Evolutionary conservation across 768 basidiomycete species (phyloP).

Genomic region (Russula sp.): DNA sequence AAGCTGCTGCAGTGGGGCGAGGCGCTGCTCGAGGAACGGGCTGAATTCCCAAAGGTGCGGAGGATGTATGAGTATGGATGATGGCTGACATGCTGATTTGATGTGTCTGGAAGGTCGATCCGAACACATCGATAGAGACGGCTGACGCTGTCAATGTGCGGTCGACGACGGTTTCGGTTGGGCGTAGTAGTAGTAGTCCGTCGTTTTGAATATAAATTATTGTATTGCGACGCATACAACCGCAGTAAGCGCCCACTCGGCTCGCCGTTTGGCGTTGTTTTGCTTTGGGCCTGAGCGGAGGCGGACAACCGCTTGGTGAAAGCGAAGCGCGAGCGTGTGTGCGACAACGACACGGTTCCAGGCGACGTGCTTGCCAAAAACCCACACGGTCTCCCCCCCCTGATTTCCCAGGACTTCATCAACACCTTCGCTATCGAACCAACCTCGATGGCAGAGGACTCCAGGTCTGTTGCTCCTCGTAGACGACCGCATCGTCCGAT

Average conservation of each 20-base stretch:
- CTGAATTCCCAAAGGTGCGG: constrained; percentile 72
- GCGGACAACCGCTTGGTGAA: neutral
- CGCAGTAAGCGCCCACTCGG: neutral
- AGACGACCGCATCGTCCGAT: constrained; percentile 30
- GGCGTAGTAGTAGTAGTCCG: too few species aligned
- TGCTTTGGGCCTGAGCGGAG: neutral
- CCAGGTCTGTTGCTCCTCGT: constrained; percentile 33
- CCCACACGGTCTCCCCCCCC: too few species aligned
- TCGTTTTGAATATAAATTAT: too few species aligned
- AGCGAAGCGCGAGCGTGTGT: neutral
- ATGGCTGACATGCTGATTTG: neutral
- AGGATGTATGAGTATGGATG: neutral
- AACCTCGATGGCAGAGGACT: constrained; percentile 52
- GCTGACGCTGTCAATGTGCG: too few species aligned
- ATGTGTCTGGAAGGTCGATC: constrained; percentile 6
- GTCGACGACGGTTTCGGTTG: neutral
- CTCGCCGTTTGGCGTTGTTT: neutral
- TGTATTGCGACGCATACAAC: too few species aligned
- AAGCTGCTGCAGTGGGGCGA: constrained; percentile 89
- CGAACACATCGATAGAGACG: neutral
- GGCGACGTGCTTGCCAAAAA: neutral
- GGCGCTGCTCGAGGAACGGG: constrained; percentile 63
- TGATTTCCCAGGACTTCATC: neutral
- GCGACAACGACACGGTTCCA: neutral
- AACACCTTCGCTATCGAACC: neutral